phyloP scores from a whole-genome alignment of 2,329 filamentous ascomycete species.

The Fusarium oxysporum region DNA sequence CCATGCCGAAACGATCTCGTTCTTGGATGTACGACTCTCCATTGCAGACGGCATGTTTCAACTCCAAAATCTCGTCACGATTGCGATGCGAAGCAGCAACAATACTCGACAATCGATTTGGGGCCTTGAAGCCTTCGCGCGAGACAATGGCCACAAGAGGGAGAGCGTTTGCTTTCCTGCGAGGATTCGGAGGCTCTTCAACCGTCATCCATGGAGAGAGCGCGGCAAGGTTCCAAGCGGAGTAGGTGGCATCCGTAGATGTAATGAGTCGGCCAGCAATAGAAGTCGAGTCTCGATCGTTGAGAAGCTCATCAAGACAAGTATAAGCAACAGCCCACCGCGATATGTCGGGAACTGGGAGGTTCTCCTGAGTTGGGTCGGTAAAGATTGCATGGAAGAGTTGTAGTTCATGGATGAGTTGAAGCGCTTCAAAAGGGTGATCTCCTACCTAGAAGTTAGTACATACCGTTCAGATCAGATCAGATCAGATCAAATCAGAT shows the following conservation, averaged over 20 bases:
- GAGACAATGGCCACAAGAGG: constrained; percentile 66
- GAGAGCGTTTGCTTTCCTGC: constrained; percentile 62
- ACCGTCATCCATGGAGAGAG: constrained; percentile 77
- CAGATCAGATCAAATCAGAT: background rate
- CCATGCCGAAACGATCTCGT: constrained; percentile 78
- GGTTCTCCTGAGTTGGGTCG: constrained; percentile 68
- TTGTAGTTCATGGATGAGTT: constrained; percentile 72
- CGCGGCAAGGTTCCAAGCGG: constrained; percentile 81
- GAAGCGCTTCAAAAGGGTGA: constrained; percentile 70
- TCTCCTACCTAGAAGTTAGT: constrained; percentile 57
- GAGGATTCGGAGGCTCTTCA: constrained; percentile 54
- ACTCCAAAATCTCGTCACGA: constrained; percentile 68
- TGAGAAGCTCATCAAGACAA: constrained; percentile 65
- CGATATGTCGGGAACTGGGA: constrained; percentile 65
- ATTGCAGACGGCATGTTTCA: constrained; percentile 67
- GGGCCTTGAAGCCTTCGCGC: constrained; percentile 81
- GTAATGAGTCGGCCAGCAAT: constrained; percentile 68
- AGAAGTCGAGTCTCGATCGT: constrained; percentile 58
- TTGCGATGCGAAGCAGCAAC: constrained; percentile 74
- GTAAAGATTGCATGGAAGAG: constrained; percentile 81
- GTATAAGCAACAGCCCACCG: constrained; percentile 74
- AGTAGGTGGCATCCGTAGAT: constrained; percentile 73
- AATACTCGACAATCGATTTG: constrained; percentile 79
- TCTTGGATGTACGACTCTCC: constrained; percentile 59
- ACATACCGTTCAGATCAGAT: background rate